A percentile compares a stretch with the other conserved stretches of the same genome.
Conservation (phyloP, 148 eudicot genomes). For the Mesembryanthemum crystallinum region DNA sequence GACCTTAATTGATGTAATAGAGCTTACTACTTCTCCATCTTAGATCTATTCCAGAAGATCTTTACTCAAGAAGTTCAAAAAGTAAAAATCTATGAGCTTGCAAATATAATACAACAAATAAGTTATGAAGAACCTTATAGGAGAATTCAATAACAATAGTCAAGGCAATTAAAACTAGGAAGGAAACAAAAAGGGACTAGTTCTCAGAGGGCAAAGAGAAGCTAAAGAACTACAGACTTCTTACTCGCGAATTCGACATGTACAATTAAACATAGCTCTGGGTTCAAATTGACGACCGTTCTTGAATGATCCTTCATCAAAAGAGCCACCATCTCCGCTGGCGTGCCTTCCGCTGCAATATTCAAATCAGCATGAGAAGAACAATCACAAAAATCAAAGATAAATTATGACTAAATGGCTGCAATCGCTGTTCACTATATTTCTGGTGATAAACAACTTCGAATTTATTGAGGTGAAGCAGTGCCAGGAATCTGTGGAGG, state of each 20-base stretch:
- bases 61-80: no score
- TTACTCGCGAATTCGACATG: not conserved
- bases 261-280: not conserved
- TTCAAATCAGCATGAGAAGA: constrained; percentile 5
- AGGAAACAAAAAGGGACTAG: not conserved
- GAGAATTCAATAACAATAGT: not conserved
- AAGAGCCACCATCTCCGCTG: constrained; percentile 69
- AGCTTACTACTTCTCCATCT: no score
- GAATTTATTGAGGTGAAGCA: not conserved
- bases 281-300: not conserved
- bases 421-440: not conserved
- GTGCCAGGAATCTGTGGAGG: not conserved
- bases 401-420: not conserved
- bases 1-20: no score
- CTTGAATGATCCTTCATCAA: constrained; percentile 23
- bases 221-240: not conserved
- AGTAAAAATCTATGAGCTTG: not conserved
- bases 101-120: not conserved
- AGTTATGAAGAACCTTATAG: not conserved
- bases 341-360: constrained; percentile 39
- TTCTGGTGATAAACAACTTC: not conserved
- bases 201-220: not conserved
- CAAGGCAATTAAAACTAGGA: not conserved
- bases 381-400: not conserved
- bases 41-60: no score